Evolutionary conservation across 768 basidiomycete species (phyloP), one percentile per base, ranked within the genome.

Genomic region (Tylopilus balloui): DNA sequence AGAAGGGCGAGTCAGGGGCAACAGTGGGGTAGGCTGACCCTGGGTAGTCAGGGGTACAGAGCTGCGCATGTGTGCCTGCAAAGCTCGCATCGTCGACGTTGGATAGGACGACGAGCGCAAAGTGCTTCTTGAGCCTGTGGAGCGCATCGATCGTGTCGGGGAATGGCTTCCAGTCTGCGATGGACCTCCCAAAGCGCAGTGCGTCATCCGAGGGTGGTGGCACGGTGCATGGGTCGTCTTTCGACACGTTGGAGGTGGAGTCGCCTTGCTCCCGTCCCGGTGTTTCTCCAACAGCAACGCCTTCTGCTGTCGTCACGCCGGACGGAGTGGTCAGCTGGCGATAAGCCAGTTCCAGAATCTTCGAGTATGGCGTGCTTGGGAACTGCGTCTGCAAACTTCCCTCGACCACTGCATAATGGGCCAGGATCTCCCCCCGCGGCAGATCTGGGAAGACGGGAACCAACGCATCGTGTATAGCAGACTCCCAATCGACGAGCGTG

Each of bases 401-500:
- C 63, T 89, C 85, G 23, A 79, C 73, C 13, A 69, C 68, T 13
- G 64, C 63, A 55, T 80, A 86, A 1, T 77, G 76, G 17, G 65
- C 57, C 20, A 88, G 65, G 0, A 76, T 77, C 32, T 83, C 78
- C 23, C 56, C 34, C 29, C 53, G 58, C 2, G 53, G 8, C 25
- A 43, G 35, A 24, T 56, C 45, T 23, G 62, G 60, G 21, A 58
- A 67, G 31, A 57, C 20, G 12, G 49, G 20, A n/a, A n/a, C 24
- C 25, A 89, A 71, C 1, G 71, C 76, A 12, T 70, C 61, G 65
- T 76, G 77, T 43, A 90, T 75, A 14, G 84, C 83, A 6, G 76
- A 73, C 65, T 89, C 86, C 87, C 87, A 89, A 63, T 90, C 83
- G 37, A 79, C 68, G 42, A 89, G 78, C 1, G 88, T 90, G 4